Evolutionary conservation across 176 grass and related monocot genomes (phyloP).

Genomic region (Musa itinerans): DNA sequence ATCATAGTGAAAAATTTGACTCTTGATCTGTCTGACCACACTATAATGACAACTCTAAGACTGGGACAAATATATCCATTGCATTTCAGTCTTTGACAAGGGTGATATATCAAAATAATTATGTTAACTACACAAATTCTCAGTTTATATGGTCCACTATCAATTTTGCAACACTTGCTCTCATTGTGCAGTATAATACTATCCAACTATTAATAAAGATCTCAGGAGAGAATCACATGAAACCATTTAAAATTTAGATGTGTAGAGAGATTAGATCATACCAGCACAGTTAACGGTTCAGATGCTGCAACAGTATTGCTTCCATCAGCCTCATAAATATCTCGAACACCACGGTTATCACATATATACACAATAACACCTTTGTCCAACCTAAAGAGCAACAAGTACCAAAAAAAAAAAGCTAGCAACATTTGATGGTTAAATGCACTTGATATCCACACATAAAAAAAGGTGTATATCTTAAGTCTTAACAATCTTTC

Average conservation of each 20-base stretch:
- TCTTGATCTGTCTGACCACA: neutral
- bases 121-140: constrained; percentile 2
- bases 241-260: neutral
- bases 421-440: neutral
- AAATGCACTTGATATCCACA: neutral
- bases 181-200: neutral
- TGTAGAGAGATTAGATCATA: constrained; percentile 23
- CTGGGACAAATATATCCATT: neutral
- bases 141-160: neutral
- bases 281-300: constrained; percentile 85
- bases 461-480: neutral
- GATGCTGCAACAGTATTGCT: constrained; percentile 56
- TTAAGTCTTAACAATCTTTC: neutral
- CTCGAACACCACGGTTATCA: constrained; percentile 73
- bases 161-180: neutral
- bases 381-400: constrained; percentile 80
- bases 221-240: neutral
- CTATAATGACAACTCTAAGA: neutral
- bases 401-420: neutral
- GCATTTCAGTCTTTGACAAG: too few relatives aligned
- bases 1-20: neutral
- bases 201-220: neutral
- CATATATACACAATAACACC: constrained; percentile 97
- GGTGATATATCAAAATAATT: too few relatives aligned
- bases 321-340: constrained; percentile 98